These are phyloP conservation scores for Cucurbita pepo DNA, from an alignment of 306 rosid genomes.

Conservation along the genomic window DNA sequence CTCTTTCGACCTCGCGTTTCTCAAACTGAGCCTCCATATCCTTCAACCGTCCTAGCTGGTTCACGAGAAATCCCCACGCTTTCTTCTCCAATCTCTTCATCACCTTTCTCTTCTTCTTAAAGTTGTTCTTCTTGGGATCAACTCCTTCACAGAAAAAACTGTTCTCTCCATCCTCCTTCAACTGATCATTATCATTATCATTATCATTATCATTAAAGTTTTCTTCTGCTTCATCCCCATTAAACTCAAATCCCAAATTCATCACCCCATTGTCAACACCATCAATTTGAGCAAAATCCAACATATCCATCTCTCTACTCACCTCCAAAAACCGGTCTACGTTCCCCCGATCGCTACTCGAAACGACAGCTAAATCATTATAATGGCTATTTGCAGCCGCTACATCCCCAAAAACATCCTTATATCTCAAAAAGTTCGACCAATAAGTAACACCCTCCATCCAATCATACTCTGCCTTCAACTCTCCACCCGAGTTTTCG, in stretches of 20 bases:
- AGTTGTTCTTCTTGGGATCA: conserved; percentile 35
- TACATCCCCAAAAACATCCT: conserved; percentile 90
- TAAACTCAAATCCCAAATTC: conserved; percentile 70
- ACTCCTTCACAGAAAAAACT: conserved; percentile 65
- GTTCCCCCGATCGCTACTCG: conserved; percentile 32
- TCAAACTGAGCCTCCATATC: conserved; percentile 68
- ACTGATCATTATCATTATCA: conserved; percentile 33
- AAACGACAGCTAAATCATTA: conserved; percentile 32
- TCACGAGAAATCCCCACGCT: conserved; percentile 52
- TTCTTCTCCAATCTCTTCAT: conserved; percentile 51
- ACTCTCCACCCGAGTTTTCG: conserved; percentile 26
- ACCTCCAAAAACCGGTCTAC: conserved; percentile 37
- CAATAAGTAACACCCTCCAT: conserved; percentile 71
- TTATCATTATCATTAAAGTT: conserved; percentile 53
- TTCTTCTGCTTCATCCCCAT: conserved; percentile 64
- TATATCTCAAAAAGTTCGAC: conserved; percentile 88
- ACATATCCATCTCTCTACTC: conserved; percentile 45
- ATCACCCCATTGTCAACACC: conserved; percentile 77
- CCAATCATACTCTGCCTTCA: conserved; percentile 76
- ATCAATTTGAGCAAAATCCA: conserved; percentile 65
- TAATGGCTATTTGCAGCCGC: conserved; percentile 28
- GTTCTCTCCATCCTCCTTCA: conserved; percentile 51
- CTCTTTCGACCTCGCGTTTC: conserved; percentile 64
- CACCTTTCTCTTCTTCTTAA: conserved; percentile 47
- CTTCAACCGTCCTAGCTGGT: conserved; percentile 54